Conservation (phyloP, 257 asterid species). For the Ilex asprella region DNA sequence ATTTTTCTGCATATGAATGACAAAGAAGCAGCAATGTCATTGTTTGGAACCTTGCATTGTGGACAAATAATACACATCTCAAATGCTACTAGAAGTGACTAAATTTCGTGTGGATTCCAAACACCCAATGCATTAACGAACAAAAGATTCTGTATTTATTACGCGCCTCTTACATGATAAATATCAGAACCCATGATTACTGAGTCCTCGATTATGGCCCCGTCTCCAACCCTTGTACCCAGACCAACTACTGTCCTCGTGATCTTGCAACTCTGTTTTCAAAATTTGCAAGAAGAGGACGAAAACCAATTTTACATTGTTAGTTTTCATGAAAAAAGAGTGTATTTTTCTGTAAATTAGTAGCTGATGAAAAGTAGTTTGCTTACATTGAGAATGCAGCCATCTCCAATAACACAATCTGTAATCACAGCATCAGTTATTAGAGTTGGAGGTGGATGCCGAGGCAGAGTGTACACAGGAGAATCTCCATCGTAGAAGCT, state of each 20-base stretch:
- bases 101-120: too few relatives aligned
- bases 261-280: conserved; percentile 66
- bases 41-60: too few relatives aligned
- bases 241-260: conserved; percentile 70
- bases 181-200: conserved; percentile 70
- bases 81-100: too few relatives aligned
- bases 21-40: too few relatives aligned
- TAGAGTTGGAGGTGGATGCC: conserved; percentile 82
- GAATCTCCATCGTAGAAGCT: conserved; percentile 54
- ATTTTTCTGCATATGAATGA: too few relatives aligned
- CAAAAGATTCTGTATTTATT: neutral
- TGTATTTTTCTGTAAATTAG: neutral
- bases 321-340: too few relatives aligned
- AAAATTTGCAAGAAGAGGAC: neutral
- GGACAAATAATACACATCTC: too few relatives aligned
- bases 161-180: conserved; percentile 44
- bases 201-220: conserved; percentile 71
- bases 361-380: neutral
- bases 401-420: conserved; percentile 72
- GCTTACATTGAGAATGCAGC: conserved; percentile 72
- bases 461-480: conserved; percentile 79
- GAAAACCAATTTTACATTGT: neutral
- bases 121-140: too few relatives aligned
- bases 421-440: conserved; percentile 61
- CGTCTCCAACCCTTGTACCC: conserved; percentile 56